phyloP scores from a whole-genome alignment of 2,329 filamentous ascomycete genomes.

The Calonectria henricotiae region DNA sequence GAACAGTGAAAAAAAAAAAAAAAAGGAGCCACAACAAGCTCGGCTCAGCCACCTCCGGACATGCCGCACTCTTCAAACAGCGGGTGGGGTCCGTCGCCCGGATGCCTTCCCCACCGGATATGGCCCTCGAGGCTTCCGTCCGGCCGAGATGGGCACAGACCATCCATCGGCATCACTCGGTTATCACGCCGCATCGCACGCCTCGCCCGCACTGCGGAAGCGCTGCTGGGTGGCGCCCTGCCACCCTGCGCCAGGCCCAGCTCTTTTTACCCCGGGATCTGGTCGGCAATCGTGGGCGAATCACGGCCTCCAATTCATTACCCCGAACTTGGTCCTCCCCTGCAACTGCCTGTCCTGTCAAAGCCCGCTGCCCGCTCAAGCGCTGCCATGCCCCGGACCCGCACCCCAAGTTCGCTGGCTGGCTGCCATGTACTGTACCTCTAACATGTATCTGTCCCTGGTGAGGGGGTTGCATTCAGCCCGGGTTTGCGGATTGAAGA shows the following conservation, averaged over 20 bases:
- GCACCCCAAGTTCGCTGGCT: constrained; percentile 5
- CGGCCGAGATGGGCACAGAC: constrained; percentile 52
- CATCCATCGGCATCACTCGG: constrained; percentile 51
- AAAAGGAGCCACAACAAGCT: neutral
- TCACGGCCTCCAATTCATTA: constrained; percentile 33
- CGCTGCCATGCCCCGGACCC: constrained; percentile 32
- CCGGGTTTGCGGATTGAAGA: neutral
- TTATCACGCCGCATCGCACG: constrained; percentile 40
- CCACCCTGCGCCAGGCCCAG: no score
- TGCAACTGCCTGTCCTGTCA: constrained; percentile 13
- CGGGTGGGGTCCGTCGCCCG: constrained; percentile 38
- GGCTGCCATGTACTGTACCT: constrained; percentile 30
- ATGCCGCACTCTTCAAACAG: constrained; percentile 34
- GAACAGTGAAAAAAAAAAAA: constrained; percentile 13
- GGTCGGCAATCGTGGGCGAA: constrained; percentile 46
- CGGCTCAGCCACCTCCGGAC: constrained; percentile 40
- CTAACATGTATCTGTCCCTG: neutral
- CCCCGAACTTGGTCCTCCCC: constrained; percentile 22
- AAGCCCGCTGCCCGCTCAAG: constrained; percentile 2
- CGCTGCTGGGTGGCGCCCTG: neutral
- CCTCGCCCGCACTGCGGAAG: constrained; percentile 5
- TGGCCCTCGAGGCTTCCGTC: constrained; percentile 46
- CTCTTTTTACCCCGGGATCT: constrained; percentile 45
- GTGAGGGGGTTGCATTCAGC: neutral
- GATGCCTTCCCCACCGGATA: constrained; percentile 39